A percentile compares a stretch with the other conserved stretches of the same genome.
phyloP scores from a whole-genome alignment of 768 basidiomycete species.

The Amanita pseudoporphyria region DNA sequence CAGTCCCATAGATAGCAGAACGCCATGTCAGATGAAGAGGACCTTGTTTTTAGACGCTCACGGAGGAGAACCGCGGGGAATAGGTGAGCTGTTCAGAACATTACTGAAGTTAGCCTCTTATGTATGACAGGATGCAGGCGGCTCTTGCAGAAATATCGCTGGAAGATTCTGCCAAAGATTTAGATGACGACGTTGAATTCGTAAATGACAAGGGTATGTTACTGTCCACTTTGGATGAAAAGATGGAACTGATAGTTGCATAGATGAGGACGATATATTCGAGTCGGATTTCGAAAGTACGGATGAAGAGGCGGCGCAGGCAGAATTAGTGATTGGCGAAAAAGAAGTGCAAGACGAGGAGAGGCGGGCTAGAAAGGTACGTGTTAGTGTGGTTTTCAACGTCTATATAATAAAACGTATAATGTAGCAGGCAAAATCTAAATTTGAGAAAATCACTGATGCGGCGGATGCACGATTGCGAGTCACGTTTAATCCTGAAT shows the following conservation, averaged over 20 bases:
- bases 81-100: conserved; percentile 31
- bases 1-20: background rate
- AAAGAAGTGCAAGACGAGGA: conserved; percentile 53
- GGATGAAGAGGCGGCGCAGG: conserved; percentile 58
- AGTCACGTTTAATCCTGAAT: conserved; percentile 57
- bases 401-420: background rate
- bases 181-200: conserved; percentile 72
- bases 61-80: conserved; percentile 74
- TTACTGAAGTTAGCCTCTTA: background rate
- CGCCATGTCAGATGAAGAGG: conserved; percentile 15
- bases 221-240: background rate
- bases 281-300: conserved; percentile 83
- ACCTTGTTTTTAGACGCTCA: conserved; percentile 46
- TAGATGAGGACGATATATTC: conserved; percentile 77
- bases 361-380: conserved; percentile 38
- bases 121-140: conserved; percentile 54
- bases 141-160: conserved; percentile 62
- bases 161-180: conserved; percentile 47
- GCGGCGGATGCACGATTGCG: conserved; percentile 58
- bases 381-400: conserved; percentile 1
- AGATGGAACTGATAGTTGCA: background rate
- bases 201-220: conserved; percentile 47
- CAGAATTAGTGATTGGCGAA: conserved; percentile 48
- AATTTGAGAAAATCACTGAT: conserved; percentile 54
- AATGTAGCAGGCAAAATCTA: conserved; percentile 40